Base-by-base conservation (phyloP, 2,329 filamentous ascomycete genomes). In the Bipolaris gigantea region DNA sequence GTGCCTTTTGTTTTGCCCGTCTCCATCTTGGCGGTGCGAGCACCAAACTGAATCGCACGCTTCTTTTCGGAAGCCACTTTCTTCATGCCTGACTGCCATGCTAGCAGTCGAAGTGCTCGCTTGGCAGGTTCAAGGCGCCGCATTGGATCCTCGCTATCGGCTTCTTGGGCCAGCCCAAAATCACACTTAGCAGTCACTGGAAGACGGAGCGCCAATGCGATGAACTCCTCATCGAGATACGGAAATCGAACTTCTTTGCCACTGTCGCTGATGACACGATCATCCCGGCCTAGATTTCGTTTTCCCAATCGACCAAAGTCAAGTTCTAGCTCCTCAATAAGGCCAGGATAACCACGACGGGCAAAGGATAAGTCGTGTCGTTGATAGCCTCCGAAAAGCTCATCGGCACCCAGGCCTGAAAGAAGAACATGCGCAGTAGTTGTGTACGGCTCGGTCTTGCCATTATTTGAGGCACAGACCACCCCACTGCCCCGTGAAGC, bases 271-370 rank as follows among this genome's bases (percentile, higher is more conserved):
- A 97, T 90, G 16, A 92, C 89, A 21, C 94, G 85, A 74, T 99
- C 95, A 68, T 99, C 94, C 9, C 94, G 86, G 4, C 94, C 95
- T 7, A 99, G 82, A 62, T 99, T 99, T n/a, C 94, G 85, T 75
- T 94, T 91, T 1, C 93, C 92, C 1, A 99, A 84, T 21, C 95
- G 85, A 43, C 84, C 80, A 34, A 97, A 88, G 57, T 99, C 94
- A 3, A 97, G 81, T 55, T 89, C 85, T 5, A 99, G 83, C 74
- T 99, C 93, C 1, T 90, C 84, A 4, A 92, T 77, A 1, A 99
- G 82, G 0, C 88, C 90, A 0, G 76, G 56, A 62, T 90, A 91
- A 0, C 90, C 89, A 16, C 78, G 76, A 7, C 88, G 83, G 6
- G 81, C 78, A 69, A 89, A 97, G 0, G 92, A 91, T 3, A 85